A percentile compares a stretch with the other conserved stretches of the same genome.
Evolutionary conservation across 2,329 filamentous ascomycete species (phyloP).

Genomic region (Shiraia sp.): DNA sequence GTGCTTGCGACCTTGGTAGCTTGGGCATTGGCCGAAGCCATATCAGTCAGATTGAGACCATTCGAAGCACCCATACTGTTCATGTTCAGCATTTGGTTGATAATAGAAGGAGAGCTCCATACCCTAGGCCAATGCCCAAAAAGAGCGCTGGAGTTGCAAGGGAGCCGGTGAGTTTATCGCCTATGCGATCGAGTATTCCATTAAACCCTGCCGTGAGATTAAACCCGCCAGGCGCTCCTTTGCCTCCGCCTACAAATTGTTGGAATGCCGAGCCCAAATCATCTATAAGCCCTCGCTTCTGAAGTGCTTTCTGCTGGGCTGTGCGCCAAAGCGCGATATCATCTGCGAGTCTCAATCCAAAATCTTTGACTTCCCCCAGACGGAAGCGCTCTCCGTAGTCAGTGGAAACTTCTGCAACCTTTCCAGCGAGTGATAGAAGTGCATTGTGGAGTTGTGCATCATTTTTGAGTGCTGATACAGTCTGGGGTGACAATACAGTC

Average conservation of each 20-base stretch:
- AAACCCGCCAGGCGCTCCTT: slow-evolving; percentile 3
- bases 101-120: background rate
- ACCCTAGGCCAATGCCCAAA: slow-evolving; percentile 36
- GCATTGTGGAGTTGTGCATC: slow-evolving; percentile 26
- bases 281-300: slow-evolving; percentile 14
- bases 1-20: slow-evolving; percentile 23
- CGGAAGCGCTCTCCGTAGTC: slow-evolving; percentile 19
- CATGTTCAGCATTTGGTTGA: slow-evolving; percentile 7
- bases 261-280: slow-evolving; percentile 11
- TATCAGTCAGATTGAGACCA: slow-evolving; percentile 30
- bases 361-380: slow-evolving; percentile 13
- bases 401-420: slow-evolving; percentile 24
- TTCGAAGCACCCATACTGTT: slow-evolving; percentile 29
- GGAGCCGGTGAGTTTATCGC: slow-evolving; percentile 13
- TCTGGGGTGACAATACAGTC: slow-evolving; percentile 20
- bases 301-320: slow-evolving; percentile 1
- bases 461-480: slow-evolving; percentile 28
- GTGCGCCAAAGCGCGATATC: slow-evolving; percentile 15
- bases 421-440: slow-evolving; percentile 25
- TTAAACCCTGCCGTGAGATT: slow-evolving; percentile 18
- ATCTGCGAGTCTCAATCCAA: slow-evolving; percentile 21
- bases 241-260: slow-evolving; percentile 2
- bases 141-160: slow-evolving; percentile 33
- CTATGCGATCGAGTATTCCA: slow-evolving; percentile 14
- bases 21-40: slow-evolving; percentile 15